Evolutionary conservation across 2,329 filamentous ascomycete genomes (phyloP).

Genomic region (Xylariaceae sp.): DNA sequence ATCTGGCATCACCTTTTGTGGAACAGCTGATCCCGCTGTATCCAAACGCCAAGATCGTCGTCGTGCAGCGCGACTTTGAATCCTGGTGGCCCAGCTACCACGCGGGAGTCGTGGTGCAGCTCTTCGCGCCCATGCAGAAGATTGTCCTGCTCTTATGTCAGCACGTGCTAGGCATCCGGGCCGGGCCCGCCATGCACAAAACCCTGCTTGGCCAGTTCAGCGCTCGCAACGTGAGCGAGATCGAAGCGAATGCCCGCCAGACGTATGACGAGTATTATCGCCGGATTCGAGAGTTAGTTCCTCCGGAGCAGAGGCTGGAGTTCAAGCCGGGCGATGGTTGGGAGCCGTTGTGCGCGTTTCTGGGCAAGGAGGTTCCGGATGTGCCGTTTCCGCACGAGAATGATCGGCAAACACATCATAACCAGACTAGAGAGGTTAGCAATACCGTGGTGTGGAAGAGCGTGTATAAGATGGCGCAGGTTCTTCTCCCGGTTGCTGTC

Average conservation of each 20-base stretch:
- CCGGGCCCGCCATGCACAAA: conserved; percentile 3
- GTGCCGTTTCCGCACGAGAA: conserved; percentile 5
- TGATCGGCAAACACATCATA: neutral
- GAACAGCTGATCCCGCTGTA: conserved; percentile 19
- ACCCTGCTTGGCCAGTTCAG: conserved; percentile 3
- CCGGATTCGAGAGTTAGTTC: conserved; percentile 3
- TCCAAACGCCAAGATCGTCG: conserved; percentile 22
- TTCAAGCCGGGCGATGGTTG: conserved; percentile 7
- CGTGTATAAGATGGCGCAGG: neutral
- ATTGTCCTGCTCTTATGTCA: neutral
- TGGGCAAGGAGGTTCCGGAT: conserved; percentile 1
- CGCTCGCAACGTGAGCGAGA: neutral
- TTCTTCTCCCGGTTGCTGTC: neutral
- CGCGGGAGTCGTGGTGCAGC: neutral
- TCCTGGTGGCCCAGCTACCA: conserved; percentile 22
- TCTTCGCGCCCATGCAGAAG: neutral
- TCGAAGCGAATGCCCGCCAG: neutral
- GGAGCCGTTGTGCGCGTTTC: conserved; percentile 7
- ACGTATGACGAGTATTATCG: conserved; percentile 8
- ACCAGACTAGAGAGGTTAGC: neutral
- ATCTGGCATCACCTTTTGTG: conserved; percentile 18
- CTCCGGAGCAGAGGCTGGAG: conserved; percentile 3
- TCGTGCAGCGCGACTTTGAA: conserved; percentile 22
- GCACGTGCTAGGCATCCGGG: neutral
- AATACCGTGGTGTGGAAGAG: neutral